Base-by-base conservation (phyloP, 345 rosid genomes). In the Linum lewisii region DNA sequence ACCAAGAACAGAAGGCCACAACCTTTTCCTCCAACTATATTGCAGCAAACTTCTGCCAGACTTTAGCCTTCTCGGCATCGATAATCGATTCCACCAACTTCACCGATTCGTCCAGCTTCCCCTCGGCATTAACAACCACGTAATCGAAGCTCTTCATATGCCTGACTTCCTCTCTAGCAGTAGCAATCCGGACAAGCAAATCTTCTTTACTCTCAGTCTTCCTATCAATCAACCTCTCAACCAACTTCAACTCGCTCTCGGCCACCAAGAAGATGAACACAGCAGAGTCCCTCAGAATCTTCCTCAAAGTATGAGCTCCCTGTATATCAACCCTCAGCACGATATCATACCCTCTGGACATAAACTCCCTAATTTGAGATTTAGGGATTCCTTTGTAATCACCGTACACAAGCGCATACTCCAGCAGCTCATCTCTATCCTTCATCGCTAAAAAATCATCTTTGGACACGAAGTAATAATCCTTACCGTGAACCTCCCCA, bases 61-160 rank as follows among this genome's bases (percentile, higher is more conserved):
- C 95, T 75, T 73, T 88, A 1, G 96, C 88, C 74, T 84, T 92
- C 95, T 92, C 98, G 6, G 95, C 93, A 65, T 92, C 97, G 19
- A 92, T 83, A 57, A 92, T 84, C 5, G 93, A 80, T 11, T 77
- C 89, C 29, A 92, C 77, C 15, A 82, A 62, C 26, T 54, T 74
- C 34, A 86, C 97, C 0, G 98, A 85, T 56, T 72, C 77, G 20
- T 86, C 93, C 63, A 88, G 84, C 78, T 67, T 82, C 58, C 93
- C 98, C 59, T 83, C 73, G 5, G 87, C 87, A 77, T 92, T 86
- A 37, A 92, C 89, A 23, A 88, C 84, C 47, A 84, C 88, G 63
- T 86, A 92, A 71, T 92, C 98, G 20, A 88, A 88, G 55, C 66
- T 74, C 65, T 66, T 81, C 2, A 81, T 52, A 69, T 83, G 85